These are phyloP conservation scores for Patellifolia procumbens DNA, from an alignment of 179 eudicot species.

Conservation along the genomic window DNA sequence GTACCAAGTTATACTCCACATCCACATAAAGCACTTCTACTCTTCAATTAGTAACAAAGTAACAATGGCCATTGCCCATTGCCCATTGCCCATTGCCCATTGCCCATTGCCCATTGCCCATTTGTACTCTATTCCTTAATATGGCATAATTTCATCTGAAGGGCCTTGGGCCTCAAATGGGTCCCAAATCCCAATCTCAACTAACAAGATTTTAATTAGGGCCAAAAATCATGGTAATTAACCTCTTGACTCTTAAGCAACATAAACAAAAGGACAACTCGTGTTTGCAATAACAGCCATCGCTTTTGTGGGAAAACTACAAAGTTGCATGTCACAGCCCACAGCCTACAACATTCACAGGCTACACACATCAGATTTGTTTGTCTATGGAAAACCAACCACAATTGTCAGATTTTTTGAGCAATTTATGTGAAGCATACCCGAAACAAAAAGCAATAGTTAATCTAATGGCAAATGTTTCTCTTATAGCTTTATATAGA, in stretches of 20 bases:
- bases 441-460: neutral
- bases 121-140: neutral
- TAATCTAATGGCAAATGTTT: too few species aligned
- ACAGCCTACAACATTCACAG: neutral
- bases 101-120: too few species aligned
- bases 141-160: neutral
- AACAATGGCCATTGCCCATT: too few species aligned
- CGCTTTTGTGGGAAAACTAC: conserved; percentile 1
- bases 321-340: neutral
- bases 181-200: neutral
- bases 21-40: neutral
- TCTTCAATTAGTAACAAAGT: too few species aligned
- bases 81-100: too few species aligned
- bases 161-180: neutral
- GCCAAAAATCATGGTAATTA: neutral
- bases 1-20: too few species aligned
- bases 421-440: neutral
- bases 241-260: neutral
- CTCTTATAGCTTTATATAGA: too few species aligned
- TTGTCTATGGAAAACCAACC: conserved; percentile 1
- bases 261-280: neutral
- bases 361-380: neutral
- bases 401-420: neutral
- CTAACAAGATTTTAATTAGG: neutral
- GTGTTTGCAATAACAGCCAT: neutral